Conservation (phyloP, 2,329 filamentous ascomycete species). For the Trichoderma cornu-damae region DNA sequence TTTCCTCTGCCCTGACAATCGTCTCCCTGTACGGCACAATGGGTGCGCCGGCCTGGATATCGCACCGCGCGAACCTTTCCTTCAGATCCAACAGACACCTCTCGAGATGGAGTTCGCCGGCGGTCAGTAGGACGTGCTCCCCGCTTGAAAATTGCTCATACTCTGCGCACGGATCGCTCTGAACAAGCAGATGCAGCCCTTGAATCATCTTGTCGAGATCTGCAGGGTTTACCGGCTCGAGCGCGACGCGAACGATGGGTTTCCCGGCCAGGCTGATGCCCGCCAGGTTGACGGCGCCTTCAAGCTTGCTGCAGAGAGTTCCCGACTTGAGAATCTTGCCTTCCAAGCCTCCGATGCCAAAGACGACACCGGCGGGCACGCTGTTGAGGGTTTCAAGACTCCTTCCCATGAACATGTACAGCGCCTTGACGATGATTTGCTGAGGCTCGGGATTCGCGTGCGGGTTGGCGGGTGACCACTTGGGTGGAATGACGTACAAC, state of each 20-base stretch:
- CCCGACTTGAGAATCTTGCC: constrained; percentile 94
- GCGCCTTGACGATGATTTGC: constrained; percentile 76
- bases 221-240: constrained; percentile 87
- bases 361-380: constrained; percentile 90
- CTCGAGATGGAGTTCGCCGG: constrained; percentile 90
- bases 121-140: constrained; percentile 91
- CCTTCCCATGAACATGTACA: constrained; percentile 95
- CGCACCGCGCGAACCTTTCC: constrained; percentile 88
- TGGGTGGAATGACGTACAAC: constrained; percentile 86
- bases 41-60: constrained; percentile 87
- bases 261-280: constrained; percentile 74
- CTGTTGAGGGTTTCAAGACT: constrained; percentile 75
- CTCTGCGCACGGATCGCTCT: constrained; percentile 91
- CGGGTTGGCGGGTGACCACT: constrained; percentile 79
- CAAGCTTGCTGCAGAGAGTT: constrained; percentile 81
- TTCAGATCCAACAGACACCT: constrained; percentile 87
- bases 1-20: constrained; percentile 81
- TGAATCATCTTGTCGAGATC: constrained; percentile 94
- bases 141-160: constrained; percentile 91
- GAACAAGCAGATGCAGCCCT: constrained; percentile 79
- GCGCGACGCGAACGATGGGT: constrained; percentile 89
- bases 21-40: constrained; percentile 96
- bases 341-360: constrained; percentile 88
- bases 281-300: constrained; percentile 84
- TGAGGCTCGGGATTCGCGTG: constrained; percentile 67